These are phyloP conservation scores for Dictyostelium intermedium DNA, from an alignment of 78 protist species.

Conservation along the genomic window DNA sequence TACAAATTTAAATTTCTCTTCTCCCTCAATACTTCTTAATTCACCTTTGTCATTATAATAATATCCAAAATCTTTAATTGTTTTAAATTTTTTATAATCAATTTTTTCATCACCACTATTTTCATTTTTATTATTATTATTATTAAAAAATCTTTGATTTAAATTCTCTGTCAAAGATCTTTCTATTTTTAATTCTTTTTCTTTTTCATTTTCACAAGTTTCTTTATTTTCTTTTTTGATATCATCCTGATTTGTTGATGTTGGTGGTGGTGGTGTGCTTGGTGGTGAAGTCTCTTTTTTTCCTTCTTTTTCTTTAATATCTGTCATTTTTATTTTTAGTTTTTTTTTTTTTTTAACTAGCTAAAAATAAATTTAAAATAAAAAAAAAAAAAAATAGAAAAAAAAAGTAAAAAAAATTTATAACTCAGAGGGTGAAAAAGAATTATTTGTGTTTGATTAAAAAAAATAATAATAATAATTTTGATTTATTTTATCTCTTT, in stretches of 20 bases:
- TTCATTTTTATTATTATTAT: background rate
- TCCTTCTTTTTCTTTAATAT: background rate
- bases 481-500: too few relatives aligned
- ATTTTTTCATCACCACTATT: background rate
- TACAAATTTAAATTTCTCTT: slow-evolving; percentile 46
- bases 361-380: too few relatives aligned
- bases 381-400: too few relatives aligned
- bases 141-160: background rate
- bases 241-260: background rate
- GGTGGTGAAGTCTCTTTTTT: background rate
- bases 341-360: too few relatives aligned
- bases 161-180: background rate
- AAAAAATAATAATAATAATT: too few relatives aligned
- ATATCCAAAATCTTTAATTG: slow-evolving; percentile 47
- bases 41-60: slow-evolving; percentile 22
- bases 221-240: background rate
- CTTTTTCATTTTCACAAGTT: too few relatives aligned
- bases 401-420: too few relatives aligned
- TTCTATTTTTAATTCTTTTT: background rate
- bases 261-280: background rate
- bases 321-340: background rate
- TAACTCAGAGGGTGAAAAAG: too few relatives aligned
- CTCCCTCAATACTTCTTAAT: background rate
- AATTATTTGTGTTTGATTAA: too few relatives aligned
- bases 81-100: slow-evolving; percentile 1